phyloP scores from a whole-genome alignment of 441 rosid genomes.

The Mallotus repandus region DNA sequence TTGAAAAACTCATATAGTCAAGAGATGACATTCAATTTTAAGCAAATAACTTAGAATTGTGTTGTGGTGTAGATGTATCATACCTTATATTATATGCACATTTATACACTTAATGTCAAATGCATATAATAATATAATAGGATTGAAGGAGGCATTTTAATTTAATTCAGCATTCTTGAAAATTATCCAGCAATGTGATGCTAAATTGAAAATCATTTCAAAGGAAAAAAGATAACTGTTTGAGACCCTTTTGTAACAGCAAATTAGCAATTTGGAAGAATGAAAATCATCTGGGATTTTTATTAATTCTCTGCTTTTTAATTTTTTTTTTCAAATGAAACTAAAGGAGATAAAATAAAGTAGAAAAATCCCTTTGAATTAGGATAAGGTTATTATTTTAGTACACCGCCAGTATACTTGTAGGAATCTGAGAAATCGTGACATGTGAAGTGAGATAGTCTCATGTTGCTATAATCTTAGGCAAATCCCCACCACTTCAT shows the following conservation, averaged over 20 bases:
- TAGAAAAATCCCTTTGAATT: neutral
- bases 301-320: too few relatives aligned
- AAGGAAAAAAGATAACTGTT: neutral
- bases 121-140: too few relatives aligned
- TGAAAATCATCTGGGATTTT: neutral
- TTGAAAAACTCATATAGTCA: neutral
- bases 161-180: too few relatives aligned
- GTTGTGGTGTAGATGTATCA: neutral
- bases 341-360: neutral
- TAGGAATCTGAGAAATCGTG: neutral
- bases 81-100: too few relatives aligned
- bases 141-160: too few relatives aligned
- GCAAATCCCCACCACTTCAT: too few relatives aligned
- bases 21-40: conserved; percentile 9
- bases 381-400: neutral
- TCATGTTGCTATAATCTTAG: too few relatives aligned
- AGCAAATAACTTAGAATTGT: neutral
- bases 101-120: too few relatives aligned
- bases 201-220: neutral
- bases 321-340: neutral
- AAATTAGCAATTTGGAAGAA: too few relatives aligned
- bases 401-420: conserved; percentile 17
- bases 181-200: neutral
- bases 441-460: too few relatives aligned
- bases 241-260: neutral